Evolutionary conservation across 108 stramenopile species (phyloP).

Genomic region (Stephanodiscus minutulus): DNA sequence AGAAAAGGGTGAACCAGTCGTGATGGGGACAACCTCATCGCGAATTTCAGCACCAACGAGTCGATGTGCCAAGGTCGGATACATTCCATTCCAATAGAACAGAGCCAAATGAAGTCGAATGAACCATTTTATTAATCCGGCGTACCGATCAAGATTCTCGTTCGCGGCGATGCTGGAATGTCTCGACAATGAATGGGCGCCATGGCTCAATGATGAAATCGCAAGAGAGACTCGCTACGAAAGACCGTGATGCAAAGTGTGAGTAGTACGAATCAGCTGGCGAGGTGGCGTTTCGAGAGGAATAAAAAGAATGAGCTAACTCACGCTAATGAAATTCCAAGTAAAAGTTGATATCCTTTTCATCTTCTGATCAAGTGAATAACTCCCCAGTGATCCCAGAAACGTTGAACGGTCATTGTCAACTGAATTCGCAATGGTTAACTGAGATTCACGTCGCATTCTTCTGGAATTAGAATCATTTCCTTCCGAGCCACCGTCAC

Average conservation of each 20-base stretch:
- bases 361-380: neutral
- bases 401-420: neutral
- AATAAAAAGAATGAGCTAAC: neutral
- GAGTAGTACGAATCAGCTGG: neutral
- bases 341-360: neutral
- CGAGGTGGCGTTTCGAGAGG: neutral
- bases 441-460: neutral
- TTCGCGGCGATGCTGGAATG: neutral
- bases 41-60: slow-evolving; percentile 33
- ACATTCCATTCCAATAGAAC: slow-evolving; percentile 45
- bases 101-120: slow-evolving; percentile 43
- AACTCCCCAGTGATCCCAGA: neutral
- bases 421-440: neutral
- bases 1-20: neutral
- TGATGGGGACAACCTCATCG: slow-evolving; percentile 21
- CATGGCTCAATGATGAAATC: slow-evolving; percentile 33
- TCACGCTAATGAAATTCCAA: slow-evolving; percentile 13
- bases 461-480: neutral
- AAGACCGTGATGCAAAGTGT: neutral
- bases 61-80: slow-evolving; percentile 44
- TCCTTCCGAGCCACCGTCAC: neutral
- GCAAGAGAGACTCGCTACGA: slow-evolving; percentile 26
- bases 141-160: slow-evolving; percentile 31
- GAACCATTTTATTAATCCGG: slow-evolving; percentile 40
- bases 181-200: slow-evolving; percentile 33